Evolutionary conservation across 768 basidiomycete genomes (phyloP).

Genomic region (Collybia sordida): DNA sequence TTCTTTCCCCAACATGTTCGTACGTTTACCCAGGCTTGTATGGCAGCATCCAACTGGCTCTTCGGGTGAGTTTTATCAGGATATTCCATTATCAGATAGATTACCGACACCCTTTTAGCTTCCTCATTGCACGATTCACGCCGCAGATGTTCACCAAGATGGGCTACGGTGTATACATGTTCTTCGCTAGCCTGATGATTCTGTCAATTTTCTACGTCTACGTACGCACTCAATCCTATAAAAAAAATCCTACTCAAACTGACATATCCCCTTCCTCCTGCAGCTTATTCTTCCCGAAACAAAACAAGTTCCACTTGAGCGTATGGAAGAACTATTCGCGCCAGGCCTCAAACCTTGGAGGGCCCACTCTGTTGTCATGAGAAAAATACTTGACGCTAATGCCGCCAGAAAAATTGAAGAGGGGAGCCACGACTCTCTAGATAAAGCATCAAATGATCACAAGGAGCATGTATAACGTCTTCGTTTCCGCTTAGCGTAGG

Average conservation of each 20-base stretch:
- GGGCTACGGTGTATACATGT: slow-evolving; percentile 37
- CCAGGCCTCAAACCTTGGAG: slow-evolving; percentile 30
- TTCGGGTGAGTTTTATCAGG: slow-evolving; percentile 18
- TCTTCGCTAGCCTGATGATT: slow-evolving; percentile 33
- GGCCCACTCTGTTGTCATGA: slow-evolving; percentile 31
- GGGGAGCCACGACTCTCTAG: slow-evolving; percentile 6
- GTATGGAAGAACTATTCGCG: slow-evolving; percentile 41
- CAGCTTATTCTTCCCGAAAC: slow-evolving; percentile 38
- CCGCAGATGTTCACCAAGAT: slow-evolving; percentile 37
- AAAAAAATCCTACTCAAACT: neutral
- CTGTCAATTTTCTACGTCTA: slow-evolving; percentile 32
- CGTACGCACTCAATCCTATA: slow-evolving; percentile 16
- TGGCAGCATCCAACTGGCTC: slow-evolving; percentile 36
- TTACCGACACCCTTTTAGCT: slow-evolving; percentile 14
- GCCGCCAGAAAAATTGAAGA: slow-evolving; percentile 2
- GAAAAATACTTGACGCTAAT: slow-evolving; percentile 19
- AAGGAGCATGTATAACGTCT: slow-evolving; percentile 9
- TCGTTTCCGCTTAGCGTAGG: too few species aligned
- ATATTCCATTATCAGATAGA: neutral
- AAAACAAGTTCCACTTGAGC: slow-evolving; percentile 38
- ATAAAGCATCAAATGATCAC: slow-evolving; percentile 10
- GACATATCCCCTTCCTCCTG: slow-evolving; percentile 4
- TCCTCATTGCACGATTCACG: slow-evolving; percentile 35
- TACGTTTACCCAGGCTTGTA: slow-evolving; percentile 35
- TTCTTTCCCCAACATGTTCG: slow-evolving; percentile 42